A percentile compares a stretch with the other conserved stretches of the same genome.
Evolutionary conservation across 208 protist genomes (phyloP).

Genomic region (Acanthamoeba divionensis): DNA sequence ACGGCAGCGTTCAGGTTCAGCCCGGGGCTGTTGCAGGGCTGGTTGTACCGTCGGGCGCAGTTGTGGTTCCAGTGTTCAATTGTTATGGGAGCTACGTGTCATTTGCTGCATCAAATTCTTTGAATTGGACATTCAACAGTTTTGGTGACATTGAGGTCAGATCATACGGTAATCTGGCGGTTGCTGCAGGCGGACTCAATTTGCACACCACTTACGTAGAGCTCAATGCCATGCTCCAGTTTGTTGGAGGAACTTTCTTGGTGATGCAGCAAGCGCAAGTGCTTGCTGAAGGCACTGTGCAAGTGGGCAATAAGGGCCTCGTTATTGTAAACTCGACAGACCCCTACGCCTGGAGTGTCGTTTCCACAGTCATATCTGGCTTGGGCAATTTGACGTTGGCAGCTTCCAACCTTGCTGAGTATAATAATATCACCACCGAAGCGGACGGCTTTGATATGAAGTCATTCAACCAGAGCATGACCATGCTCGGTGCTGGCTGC

Average conservation of each 20-base stretch:
- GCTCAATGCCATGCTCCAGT: background rate
- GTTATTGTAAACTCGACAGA: constrained; percentile 21
- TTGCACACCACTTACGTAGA: background rate
- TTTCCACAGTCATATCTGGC: background rate
- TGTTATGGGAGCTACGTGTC: background rate
- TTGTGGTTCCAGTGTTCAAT: background rate
- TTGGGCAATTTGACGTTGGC: background rate
- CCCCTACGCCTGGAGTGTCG: background rate
- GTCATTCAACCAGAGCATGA: background rate
- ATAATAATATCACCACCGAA: too few species aligned
- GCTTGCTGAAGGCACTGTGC: background rate
- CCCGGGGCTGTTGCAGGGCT: background rate
- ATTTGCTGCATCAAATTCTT: background rate
- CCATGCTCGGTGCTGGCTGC: background rate
- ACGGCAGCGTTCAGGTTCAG: background rate
- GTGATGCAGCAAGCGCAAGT: background rate
- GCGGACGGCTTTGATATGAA: too few species aligned
- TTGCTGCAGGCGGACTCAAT: background rate
- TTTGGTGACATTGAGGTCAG: background rate
- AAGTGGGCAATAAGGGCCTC: background rate
- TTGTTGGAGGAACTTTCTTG: background rate
- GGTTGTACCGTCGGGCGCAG: background rate
- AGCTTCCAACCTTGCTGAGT: background rate
- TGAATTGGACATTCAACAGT: background rate
- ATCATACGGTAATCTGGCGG: background rate